Evolutionary conservation across 371 early-diverging fungal species (phyloP), one percentile per base, ranked within the genome.

Genomic region (Choanephora cucurbitarum): DNA sequence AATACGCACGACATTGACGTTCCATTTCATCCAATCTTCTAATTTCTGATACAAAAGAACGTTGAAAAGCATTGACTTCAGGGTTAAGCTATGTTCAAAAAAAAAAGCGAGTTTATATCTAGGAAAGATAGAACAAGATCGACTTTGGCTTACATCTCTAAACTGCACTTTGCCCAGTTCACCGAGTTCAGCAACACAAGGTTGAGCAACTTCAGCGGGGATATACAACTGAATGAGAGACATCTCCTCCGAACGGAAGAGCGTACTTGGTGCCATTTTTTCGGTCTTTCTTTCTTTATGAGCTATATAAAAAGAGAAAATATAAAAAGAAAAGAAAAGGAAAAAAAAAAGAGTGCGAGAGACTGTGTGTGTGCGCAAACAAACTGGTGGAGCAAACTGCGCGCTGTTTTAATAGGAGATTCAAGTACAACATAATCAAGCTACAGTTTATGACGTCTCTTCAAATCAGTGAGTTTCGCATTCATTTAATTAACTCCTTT

Each of bases 171-270:
- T 83, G 17, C 98, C 97, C 37, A 95, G 75, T 64, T 97, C 97
- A 49, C 99, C 99, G 37, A 98, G 78, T 72, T 96, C 97, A 32
- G 96, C 81, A 42, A 97, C 92, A 44, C 95, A 93, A 40, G 88
- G 90, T 65, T 92, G 94, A 21, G 95, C 93, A 43, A 94, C 91
- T 79, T 99, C 99, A 54, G 88, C 79, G 22, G 99, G 98, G 60
- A 99, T 94, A 77, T 96, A 97, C 62, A 98, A 83, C 82, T 95
- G 95, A 58, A 95, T 84, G 67, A 95, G 88, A 48, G 96, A 91
- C 97, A 98, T 98, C 79, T 91, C 90, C 81, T 97, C 97, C 75
- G 95, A 94, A 53, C 97, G 89, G 84, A 96, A 95, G 80, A 97
- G 83, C 37, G 77, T 83, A 46, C 81, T 73, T 50, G 72, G 71